phyloP scores from a whole-genome alignment of 2,329 filamentous ascomycete species.

The Nectriaceae sp. region DNA sequence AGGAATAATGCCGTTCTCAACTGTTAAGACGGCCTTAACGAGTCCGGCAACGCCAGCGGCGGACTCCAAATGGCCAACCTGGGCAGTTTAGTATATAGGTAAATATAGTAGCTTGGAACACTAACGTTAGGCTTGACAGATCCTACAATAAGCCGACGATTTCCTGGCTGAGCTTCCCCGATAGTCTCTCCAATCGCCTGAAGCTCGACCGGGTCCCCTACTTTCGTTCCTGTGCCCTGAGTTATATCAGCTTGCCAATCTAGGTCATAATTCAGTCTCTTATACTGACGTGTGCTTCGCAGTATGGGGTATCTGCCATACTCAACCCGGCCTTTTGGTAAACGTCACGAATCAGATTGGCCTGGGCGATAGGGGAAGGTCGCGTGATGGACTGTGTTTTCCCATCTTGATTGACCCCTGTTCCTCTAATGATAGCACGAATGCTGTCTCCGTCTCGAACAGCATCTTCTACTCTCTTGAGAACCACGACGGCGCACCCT shows the following conservation, averaged over 20 bases:
- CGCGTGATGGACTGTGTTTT: slow-evolving; percentile 40
- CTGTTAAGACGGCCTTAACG: slow-evolving; percentile 26
- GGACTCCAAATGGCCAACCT: slow-evolving; percentile 28
- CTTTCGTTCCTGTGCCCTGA: not conserved
- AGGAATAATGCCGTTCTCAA: slow-evolving; percentile 24
- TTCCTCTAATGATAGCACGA: slow-evolving; percentile 36
- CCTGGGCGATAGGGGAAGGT: slow-evolving; percentile 36
- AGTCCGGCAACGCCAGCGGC: slow-evolving; percentile 25
- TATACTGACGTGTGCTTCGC: slow-evolving; percentile 25
- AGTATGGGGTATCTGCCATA: slow-evolving; percentile 17
- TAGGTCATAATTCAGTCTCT: no score
- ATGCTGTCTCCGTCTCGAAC: slow-evolving; percentile 43
- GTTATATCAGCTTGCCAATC: no score
- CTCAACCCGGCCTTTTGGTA: slow-evolving; percentile 28
- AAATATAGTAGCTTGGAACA: no score
- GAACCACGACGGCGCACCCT: slow-evolving; percentile 17
- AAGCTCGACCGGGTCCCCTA: not conserved
- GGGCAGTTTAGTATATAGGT: no score
- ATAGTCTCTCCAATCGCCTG: no score
- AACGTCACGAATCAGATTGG: slow-evolving; percentile 29
- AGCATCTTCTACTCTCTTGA: slow-evolving; percentile 47
- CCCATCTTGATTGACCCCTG: slow-evolving; percentile 42
- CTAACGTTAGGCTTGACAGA: slow-evolving; percentile 22
- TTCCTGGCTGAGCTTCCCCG: no score
- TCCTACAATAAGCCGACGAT: not conserved